Evolutionary conservation across 441 rosid genomes (phyloP).

Genomic region (Gossypium trilobum): DNA sequence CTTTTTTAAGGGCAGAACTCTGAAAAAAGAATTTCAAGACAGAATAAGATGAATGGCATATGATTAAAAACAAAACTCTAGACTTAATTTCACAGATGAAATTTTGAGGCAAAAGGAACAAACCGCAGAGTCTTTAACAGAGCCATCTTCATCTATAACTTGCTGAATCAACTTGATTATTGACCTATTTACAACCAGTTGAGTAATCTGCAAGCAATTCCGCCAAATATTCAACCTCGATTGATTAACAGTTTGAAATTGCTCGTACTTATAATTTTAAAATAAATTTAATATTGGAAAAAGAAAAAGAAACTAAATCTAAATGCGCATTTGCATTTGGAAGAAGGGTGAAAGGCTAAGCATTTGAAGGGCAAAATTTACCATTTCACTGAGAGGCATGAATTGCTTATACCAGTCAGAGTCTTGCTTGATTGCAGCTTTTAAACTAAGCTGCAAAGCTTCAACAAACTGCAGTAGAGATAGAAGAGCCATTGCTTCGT

Average conservation of each 20-base stretch:
- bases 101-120: constrained; percentile 24
- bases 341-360: background rate
- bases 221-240: background rate
- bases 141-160: constrained; percentile 70
- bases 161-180: constrained; percentile 49
- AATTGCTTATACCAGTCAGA: constrained; percentile 56
- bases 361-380: constrained; percentile 17
- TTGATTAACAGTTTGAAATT: background rate
- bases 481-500: constrained; percentile 59
- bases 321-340: background rate
- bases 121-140: constrained; percentile 78
- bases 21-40: constrained; percentile 12
- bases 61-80: background rate
- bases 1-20: constrained; percentile 64
- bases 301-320: background rate
- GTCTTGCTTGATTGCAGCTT: constrained; percentile 59
- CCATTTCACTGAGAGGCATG: constrained; percentile 70
- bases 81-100: background rate
- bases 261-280: too few species aligned
- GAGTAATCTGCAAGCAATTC: constrained; percentile 46
- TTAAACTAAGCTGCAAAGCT: constrained; percentile 53
- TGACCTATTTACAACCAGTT: constrained; percentile 42
- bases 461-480: constrained; percentile 47
- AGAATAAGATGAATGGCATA: background rate
- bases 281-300: background rate